Base-by-base conservation (phyloP, 768 basidiomycete genomes). In the Russula sp. region DNA sequence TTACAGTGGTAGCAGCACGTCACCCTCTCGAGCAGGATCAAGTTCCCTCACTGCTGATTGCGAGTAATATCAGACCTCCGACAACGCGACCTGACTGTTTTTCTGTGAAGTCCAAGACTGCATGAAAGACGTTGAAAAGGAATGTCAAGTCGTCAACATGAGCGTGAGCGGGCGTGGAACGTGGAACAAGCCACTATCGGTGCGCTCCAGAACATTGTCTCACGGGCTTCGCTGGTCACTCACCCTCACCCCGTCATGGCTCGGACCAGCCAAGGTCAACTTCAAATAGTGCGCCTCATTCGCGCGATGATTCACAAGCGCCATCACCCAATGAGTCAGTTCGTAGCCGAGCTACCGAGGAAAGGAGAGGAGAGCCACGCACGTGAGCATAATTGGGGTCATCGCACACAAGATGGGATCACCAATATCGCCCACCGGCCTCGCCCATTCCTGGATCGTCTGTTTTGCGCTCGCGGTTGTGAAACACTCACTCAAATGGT, bases 161-260 rank as follows among this genome's bases (percentile, higher is more conserved):
- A 82, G 57, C 81, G 76, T 40, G 82, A 84, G 70, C 78, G 77
- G 53, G 76, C n/a, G n/a, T n/a, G n/a, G n/a, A n/a, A n/a, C 77
- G 50, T 80, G 83, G 84, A 81, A 81, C 51, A 82, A 76, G 65
- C 79, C 76, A 13, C 61, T 68, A 74, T 20, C 75, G 75, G 65
- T 78, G 78, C 22, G 73, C 74, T 62, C 59, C 66, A 60, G 74
- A 73, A 57, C 76, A 72, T 28, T 68, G 71, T n/a, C 77, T 76
- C 74, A 11, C 73, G 70, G 24, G 44, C 32, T 20, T 20, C 4
- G 26, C 28, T 44, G 75, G 79, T 40, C 74, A 75, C 24, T 74
- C 83, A 42, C 69, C 75, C n/a, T 74, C 83, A 46, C 69, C 75
- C 24, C 59, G 56, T 55, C 64, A 48, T 32, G 49, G 53, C 36